Base-by-base conservation (phyloP, 306 rosid genomes). In the Argentina anserina region DNA sequence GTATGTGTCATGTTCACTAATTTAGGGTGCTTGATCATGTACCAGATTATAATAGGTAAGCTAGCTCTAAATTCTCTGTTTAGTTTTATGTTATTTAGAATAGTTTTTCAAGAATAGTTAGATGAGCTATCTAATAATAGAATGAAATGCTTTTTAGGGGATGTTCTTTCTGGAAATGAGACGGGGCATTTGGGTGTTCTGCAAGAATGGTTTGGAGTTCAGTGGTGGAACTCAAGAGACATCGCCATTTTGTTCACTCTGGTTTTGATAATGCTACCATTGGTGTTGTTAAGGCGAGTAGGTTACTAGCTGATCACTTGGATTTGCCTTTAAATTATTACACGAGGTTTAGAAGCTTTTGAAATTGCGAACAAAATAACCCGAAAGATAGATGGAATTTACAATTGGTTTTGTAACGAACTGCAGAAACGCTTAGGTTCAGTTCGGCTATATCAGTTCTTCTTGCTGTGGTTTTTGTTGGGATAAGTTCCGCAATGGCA, bases 161-260 rank as follows among this genome's bases (percentile, higher is more conserved):
- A 94, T 67, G 98, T 91, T 18, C 82, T 91, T 1, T 89, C 95
- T 72, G 98, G 96, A 41, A 88, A 79, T 34, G 79, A 78, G 71
- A 86, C 65, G 47, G 87, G 74, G 63, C 98, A 94, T 73, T 74
- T 90, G 77, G 98, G 98, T 4, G 76, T 94, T 83, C 77, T 94
- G 84, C 98, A 89, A 53, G 90, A 91, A 56, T 94, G 92, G 97
- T 94, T 91, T 84, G 98, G 98, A 37, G n/a, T 74, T 78, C 98
- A 91, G 0, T 89, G 97, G 97, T 94, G 98, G 98, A 94, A 85
- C 78, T 89, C 95, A 2, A 81, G 96, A 11, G 97, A 94, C 69
- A 81, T 88, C 26, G 85, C 96, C 9, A 41, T 89, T 58, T 49
- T 94, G 2, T 26, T 91, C 76, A 85, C 81, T 5, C 65, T 94